Base-by-base conservation (phyloP, 2,329 filamentous ascomycete species). In the Sporothrix schenckii region DNA sequence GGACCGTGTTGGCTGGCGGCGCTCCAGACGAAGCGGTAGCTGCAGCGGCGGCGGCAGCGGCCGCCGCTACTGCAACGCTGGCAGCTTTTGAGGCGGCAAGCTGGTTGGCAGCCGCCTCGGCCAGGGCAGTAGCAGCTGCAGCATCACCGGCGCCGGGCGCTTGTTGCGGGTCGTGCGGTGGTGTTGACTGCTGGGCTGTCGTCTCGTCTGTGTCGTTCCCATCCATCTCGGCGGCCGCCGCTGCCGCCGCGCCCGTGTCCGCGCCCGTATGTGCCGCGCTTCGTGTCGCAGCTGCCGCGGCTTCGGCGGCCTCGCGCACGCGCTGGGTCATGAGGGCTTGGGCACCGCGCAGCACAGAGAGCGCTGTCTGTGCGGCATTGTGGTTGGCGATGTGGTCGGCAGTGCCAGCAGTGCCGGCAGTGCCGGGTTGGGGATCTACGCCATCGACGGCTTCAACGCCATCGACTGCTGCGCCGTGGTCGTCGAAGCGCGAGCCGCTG, bases 321-420 rank as follows among this genome's bases (percentile, higher is more conserved):
- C 66, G 71, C 44, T 71, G 72, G 34, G 71, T 66, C 70, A 72
- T 70, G 11, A 72, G 49, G 1, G 69, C 72, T 39, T 74, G 71
- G 24, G 72, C 71, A 14, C 70, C 72, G 30, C 73, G 72, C 11
- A 73, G 71, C 4, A 72, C 71, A 0, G 73, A 74, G 14, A 89
- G 79, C 44, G 82, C 85, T 71, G 80, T 83, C 68, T 86, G 85
- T n/a, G 81, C 81, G 24, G 85, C 83, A 69, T 87, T 86, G 53
- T 87, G 84, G 76, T 81, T 50, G n/a, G 41, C 63, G 16, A 49
- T 39, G 3, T 50, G 19, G 52, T 63, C 34, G n/a, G 10, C 27
- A 34, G 50, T 56, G 14, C 21, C 34, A 13, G 10, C 27, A 34
- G 50, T 49, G 9, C 21, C 16, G 7, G 16, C 49, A 14, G 24